A percentile compares a stretch with the other conserved stretches of the same genome.
Conservation (phyloP, 106 monocot species). For the Allium sativum region DNA sequence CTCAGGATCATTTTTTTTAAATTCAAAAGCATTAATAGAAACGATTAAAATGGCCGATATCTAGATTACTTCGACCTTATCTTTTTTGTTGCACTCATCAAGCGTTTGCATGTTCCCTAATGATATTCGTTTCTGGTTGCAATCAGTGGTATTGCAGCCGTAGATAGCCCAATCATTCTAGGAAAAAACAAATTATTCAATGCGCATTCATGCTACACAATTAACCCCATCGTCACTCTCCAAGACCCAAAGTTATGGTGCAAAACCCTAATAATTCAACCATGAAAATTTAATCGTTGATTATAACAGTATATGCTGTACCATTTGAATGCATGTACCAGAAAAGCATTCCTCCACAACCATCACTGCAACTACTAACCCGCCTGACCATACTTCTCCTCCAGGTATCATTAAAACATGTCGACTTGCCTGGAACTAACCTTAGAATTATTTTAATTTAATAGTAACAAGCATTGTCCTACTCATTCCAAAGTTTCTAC, state of each 20-base stretch:
- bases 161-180: no score
- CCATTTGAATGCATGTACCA: slow-evolving; percentile 57
- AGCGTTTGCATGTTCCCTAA: slow-evolving; percentile 70
- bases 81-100: slow-evolving; percentile 54
- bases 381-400: no score
- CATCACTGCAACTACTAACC: slow-evolving; percentile 55
- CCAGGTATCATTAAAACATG: no score
- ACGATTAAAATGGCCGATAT: not conserved
- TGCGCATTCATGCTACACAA: slow-evolving; percentile 59
- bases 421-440: no score
- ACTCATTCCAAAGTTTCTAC: no score
- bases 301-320: slow-evolving; percentile 69
- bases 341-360: slow-evolving; percentile 84
- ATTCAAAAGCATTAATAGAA: not conserved
- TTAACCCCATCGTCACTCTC: slow-evolving; percentile 42
- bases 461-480: no score
- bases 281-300: slow-evolving; percentile 52
- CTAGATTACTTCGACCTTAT: not conserved
- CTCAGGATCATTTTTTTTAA: not conserved
- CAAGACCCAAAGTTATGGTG: slow-evolving; percentile 59
- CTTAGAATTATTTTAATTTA: no score
- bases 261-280: slow-evolving; percentile 53
- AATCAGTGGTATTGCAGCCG: no score
- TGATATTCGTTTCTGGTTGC: not conserved
- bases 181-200: not conserved